Evolutionary conservation across 495 filamentous ascomycete genomes (phyloP).

Genomic region (Amniculicola lignicola): DNA sequence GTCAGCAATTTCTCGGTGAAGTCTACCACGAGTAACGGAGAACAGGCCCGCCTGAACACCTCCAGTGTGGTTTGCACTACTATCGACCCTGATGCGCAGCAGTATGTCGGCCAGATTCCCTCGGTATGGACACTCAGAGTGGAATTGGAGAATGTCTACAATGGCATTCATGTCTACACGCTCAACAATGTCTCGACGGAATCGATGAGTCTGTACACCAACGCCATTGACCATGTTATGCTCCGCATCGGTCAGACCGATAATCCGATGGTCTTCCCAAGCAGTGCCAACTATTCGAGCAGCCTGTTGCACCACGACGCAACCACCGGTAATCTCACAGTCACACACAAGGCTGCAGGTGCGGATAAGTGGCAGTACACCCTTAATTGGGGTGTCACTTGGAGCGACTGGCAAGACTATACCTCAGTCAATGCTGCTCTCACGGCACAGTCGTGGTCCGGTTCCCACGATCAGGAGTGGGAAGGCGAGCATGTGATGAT

Average conservation of each 20-base stretch:
- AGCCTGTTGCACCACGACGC: slow-evolving; percentile 46
- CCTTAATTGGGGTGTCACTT: slow-evolving; percentile 59
- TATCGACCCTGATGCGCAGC: slow-evolving; percentile 22
- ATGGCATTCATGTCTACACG: slow-evolving; percentile 64
- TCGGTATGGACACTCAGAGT: slow-evolving; percentile 55
- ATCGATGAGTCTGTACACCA: slow-evolving; percentile 42
- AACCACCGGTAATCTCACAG: slow-evolving; percentile 45
- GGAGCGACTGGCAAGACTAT: slow-evolving; percentile 60
- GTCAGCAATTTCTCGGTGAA: slow-evolving; percentile 46
- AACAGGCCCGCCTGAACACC: slow-evolving; percentile 44
- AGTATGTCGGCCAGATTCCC: slow-evolving; percentile 50
- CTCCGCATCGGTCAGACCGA: slow-evolving; percentile 55
- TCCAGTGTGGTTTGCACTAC: slow-evolving; percentile 47
- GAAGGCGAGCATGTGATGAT: slow-evolving; percentile 62
- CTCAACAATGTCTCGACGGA: slow-evolving; percentile 52
- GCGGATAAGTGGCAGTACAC: slow-evolving; percentile 65
- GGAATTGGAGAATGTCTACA: slow-evolving; percentile 56
- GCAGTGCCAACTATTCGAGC: slow-evolving; percentile 57
- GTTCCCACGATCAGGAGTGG: slow-evolving; percentile 62
- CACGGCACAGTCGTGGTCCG: slow-evolving; percentile 53
- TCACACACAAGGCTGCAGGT: slow-evolving; percentile 61
- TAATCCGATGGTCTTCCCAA: slow-evolving; percentile 61
- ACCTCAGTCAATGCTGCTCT: slow-evolving; percentile 47
- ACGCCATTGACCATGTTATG: slow-evolving; percentile 55
- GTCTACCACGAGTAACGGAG: slow-evolving; percentile 51